phyloP scores from a whole-genome alignment of 202 grass and related monocot genomes.

The Schoenoplectus triqueter region DNA sequence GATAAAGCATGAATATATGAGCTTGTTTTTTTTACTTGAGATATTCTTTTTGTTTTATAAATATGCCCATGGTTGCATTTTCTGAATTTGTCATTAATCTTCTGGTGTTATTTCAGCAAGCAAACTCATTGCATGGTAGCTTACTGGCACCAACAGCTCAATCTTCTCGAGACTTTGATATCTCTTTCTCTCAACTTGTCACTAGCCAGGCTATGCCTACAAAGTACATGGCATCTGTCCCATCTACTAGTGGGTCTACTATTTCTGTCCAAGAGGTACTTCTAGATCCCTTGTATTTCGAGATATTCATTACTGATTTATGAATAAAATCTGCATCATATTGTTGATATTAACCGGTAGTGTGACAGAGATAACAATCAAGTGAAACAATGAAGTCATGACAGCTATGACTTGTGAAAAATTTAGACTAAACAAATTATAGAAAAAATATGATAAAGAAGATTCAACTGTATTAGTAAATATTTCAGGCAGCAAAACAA shows the following conservation, averaged over 20 bases:
- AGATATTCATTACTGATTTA: not conserved
- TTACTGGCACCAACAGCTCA: conserved; percentile 67
- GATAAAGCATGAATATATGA: not conserved
- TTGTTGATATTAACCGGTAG: no score
- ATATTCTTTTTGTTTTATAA: conserved; percentile 22
- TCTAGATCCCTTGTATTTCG: not conserved
- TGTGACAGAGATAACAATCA: no score
- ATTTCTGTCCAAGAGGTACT: conserved; percentile 83
- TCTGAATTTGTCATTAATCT: not conserved
- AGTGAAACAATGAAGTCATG: no score
- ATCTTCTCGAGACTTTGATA: conserved; percentile 79
- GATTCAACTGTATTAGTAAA: not conserved
- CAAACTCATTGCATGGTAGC: conserved; percentile 65
- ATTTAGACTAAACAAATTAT: not conserved
- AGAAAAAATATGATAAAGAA: not conserved
- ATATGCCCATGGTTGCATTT: conserved; percentile 38
- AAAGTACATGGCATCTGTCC: conserved; percentile 66
- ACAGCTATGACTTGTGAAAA: not conserved
- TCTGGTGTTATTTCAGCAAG: conserved; percentile 64
- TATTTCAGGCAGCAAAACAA: conserved; percentile 61
- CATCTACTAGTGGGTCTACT: conserved; percentile 66
- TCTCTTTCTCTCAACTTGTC: conserved; percentile 64
- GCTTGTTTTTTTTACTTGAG: not conserved
- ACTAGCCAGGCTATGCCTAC: conserved; percentile 63
- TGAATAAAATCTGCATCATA: not conserved